A percentile compares a stretch with the other conserved stretches of the same genome.
phyloP scores from a whole-genome alignment of 73 alveolate genomes.

The Tetrahymena malaccensis region DNA sequence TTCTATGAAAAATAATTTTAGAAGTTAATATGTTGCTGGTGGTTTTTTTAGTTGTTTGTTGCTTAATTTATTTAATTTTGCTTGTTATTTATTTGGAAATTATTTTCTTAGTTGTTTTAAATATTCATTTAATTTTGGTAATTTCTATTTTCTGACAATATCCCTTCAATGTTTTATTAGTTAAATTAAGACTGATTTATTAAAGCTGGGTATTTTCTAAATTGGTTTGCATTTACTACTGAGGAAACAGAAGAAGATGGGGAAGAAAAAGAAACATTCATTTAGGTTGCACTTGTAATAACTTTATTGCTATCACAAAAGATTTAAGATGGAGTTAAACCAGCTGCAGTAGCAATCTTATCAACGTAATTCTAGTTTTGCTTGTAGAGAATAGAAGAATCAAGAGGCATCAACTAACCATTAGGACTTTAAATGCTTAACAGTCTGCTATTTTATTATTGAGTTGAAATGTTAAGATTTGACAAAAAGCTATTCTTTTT shows the following conservation, averaged over 20 bases:
- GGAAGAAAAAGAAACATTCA: neutral
- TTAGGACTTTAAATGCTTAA: neutral
- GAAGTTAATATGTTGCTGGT: neutral
- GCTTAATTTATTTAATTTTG: neutral
- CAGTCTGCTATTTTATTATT: neutral
- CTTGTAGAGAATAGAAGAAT: neutral
- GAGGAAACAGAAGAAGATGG: neutral
- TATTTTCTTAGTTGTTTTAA: neutral
- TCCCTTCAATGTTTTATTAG: neutral
- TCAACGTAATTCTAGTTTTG: neutral
- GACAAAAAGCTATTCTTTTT: neutral
- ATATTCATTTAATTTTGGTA: neutral
- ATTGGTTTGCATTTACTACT: neutral
- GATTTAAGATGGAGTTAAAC: neutral
- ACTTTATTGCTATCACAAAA: neutral
- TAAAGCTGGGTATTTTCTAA: neutral
- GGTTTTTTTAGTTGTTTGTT: neutral
- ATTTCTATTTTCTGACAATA: neutral
- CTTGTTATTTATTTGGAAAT: neutral
- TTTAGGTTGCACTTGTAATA: neutral
- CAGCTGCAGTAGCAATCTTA: neutral
- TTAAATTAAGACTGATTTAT: neutral
- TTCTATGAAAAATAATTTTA: neutral
- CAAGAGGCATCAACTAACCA: neutral
- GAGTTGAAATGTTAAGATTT: neutral